These are phyloP conservation scores for Trametes coccinea DNA, from an alignment of 768 basidiomycete genomes.

Conservation along the genomic window DNA sequence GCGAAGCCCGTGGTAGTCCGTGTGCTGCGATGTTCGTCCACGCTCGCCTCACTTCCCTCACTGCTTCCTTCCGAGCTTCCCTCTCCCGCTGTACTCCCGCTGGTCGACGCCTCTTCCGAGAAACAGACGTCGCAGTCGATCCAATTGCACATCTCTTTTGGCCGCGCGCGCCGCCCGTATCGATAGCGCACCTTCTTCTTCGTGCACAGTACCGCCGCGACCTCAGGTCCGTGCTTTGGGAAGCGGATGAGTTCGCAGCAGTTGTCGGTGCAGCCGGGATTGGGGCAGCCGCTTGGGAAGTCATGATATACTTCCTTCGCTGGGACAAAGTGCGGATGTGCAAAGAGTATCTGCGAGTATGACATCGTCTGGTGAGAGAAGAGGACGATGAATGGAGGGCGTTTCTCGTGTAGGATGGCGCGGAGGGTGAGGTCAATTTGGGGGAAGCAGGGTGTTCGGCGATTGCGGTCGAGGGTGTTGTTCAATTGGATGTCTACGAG, in stretches of 20 bases:
- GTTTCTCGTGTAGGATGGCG: slow-evolving; percentile 74
- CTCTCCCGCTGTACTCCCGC: slow-evolving; percentile 7
- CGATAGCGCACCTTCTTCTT: slow-evolving; percentile 47
- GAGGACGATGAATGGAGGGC: slow-evolving; percentile 72
- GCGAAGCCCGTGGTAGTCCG: slow-evolving; percentile 18
- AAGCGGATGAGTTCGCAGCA: slow-evolving; percentile 79
- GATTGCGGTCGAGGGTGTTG: slow-evolving; percentile 65
- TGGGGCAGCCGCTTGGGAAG: slow-evolving; percentile 78
- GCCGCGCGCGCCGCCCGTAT: slow-evolving; percentile 43
- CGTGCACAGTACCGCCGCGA: slow-evolving; percentile 62
- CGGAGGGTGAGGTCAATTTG: slow-evolving; percentile 79
- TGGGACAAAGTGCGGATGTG: slow-evolving; percentile 68
- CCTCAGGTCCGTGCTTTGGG: slow-evolving; percentile 61
- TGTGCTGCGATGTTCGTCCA: slow-evolving; percentile 4
- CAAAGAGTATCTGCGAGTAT: slow-evolving; percentile 82
- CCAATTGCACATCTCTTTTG: slow-evolving; percentile 80
- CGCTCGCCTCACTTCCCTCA: slow-evolving; percentile 44
- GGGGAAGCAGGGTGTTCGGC: slow-evolving; percentile 77
- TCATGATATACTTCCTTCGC: slow-evolving; percentile 73
- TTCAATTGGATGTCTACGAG: slow-evolving; percentile 61
- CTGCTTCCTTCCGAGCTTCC: slow-evolving; percentile 44
- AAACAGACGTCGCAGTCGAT: slow-evolving; percentile 71
- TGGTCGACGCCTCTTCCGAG: slow-evolving; percentile 39
- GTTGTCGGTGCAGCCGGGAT: slow-evolving; percentile 76
- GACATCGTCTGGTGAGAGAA: slow-evolving; percentile 82